Conservation (phyloP, 805 yeast species). For the Kluyveromyces dobzhanskii region DNA sequence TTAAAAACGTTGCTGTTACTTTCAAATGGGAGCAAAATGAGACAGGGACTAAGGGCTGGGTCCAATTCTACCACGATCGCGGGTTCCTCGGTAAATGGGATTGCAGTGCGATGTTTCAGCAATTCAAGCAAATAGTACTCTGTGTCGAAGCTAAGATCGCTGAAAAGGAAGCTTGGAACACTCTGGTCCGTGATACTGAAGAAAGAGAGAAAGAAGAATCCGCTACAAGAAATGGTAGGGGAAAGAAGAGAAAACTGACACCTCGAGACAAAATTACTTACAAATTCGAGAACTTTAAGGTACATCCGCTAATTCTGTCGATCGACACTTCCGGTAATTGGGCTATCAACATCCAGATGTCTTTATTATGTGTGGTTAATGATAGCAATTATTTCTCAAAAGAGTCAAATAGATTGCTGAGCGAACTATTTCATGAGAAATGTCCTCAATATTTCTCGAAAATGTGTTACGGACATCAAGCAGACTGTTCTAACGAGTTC, state of each 20-base stretch:
- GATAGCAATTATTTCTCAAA: slow-evolving; percentile 19
- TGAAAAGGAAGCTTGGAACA: background rate
- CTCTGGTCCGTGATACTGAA: background rate
- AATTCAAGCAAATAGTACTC: background rate
- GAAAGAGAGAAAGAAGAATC: background rate
- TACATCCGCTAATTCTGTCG: background rate
- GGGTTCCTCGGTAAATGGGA: slow-evolving; percentile 1
- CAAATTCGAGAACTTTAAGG: background rate
- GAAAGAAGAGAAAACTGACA: background rate
- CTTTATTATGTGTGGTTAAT: slow-evolving; percentile 9
- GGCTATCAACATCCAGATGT: slow-evolving; percentile 6
- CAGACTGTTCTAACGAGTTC: background rate
- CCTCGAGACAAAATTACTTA: background rate
- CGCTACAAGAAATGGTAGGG: background rate
- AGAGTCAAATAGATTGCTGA: slow-evolving; percentile 18
- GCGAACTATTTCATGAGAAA: slow-evolving; percentile 13
- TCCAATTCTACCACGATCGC: background rate
- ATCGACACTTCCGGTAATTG: slow-evolving; percentile 5
- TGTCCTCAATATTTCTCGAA: slow-evolving; percentile 1
- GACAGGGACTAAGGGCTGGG: background rate
- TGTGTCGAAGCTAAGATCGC: slow-evolving; percentile 1
- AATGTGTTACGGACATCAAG: too few species aligned
- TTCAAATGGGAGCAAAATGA: background rate
- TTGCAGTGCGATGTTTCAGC: background rate
- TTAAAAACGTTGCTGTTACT: background rate